Conservation (phyloP, 257 asterid genomes). For the Solanum virginianum region DNA sequence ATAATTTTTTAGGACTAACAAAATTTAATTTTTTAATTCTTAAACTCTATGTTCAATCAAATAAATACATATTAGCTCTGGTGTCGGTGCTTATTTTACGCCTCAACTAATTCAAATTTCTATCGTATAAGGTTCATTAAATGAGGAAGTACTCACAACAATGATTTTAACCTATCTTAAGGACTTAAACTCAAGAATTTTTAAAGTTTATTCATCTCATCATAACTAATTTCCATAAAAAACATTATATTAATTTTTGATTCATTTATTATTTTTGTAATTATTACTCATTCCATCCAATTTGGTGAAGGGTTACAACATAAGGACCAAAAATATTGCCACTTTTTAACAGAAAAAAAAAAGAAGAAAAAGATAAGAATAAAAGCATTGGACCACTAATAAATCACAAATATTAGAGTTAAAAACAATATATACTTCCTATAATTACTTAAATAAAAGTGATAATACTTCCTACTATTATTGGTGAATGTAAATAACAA, state of each 20-base stretch:
- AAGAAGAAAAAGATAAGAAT: not conserved
- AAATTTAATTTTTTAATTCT: not conserved
- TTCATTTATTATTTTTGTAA: not conserved
- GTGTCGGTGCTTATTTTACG: not conserved
- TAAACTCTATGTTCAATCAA: not conserved
- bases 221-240: rapidly evolving
- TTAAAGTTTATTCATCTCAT: not conserved
- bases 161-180: too few relatives aligned
- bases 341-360: not conserved
- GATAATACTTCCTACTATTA: not conserved
- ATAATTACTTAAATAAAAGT: not conserved
- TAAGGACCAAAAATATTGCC: not conserved
- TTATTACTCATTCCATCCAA: not conserved
- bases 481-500: not conserved
- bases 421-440: not conserved
- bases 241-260: not conserved
- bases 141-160: too few relatives aligned
- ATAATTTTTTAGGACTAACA: not conserved
- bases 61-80: not conserved
- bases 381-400: not conserved
- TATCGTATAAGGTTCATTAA: too few relatives aligned
- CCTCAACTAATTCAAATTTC: too few relatives aligned
- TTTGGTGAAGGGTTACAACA: not conserved
- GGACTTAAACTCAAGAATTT: not conserved
- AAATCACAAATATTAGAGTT: not conserved